These are phyloP conservation scores for Chaetomium cochliodes DNA, from an alignment of 495 filamentous ascomycete species.

Conservation along the genomic window DNA sequence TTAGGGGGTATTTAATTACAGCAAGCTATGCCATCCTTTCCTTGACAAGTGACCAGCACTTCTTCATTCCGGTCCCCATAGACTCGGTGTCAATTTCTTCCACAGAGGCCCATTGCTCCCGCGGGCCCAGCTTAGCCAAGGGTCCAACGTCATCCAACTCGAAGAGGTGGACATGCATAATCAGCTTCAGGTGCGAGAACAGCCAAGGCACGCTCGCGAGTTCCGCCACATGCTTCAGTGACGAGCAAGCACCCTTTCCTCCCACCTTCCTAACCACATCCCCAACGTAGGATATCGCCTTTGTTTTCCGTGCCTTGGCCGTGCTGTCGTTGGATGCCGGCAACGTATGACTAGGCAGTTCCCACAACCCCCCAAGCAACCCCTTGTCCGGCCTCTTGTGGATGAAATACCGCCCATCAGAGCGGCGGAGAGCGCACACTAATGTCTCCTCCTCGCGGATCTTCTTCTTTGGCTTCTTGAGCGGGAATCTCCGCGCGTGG, in stretches of 20 bases:
- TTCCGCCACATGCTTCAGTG: conserved; percentile 32
- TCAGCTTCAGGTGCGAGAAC: conserved; percentile 48
- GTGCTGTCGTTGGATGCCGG: conserved; percentile 27
- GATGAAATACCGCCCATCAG: conserved; percentile 42
- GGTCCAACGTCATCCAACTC: conserved; percentile 25
- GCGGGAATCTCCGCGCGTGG: conserved; percentile 45
- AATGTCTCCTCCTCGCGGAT: conserved; percentile 46
- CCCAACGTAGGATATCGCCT: conserved; percentile 31
- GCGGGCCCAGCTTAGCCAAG: background rate
- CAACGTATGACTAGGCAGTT: conserved; percentile 44
- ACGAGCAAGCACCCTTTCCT: background rate
- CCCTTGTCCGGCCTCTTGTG: conserved; percentile 46
- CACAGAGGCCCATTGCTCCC: conserved; percentile 34
- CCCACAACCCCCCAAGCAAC: conserved; percentile 48
- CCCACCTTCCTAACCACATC: conserved; percentile 13
- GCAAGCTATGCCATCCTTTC: background rate
- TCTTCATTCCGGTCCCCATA: conserved; percentile 52
- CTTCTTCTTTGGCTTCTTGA: conserved; percentile 42
- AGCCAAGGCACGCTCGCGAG: conserved; percentile 46
- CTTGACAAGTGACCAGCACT: conserved; percentile 44
- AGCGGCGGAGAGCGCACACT: conserved; percentile 43
- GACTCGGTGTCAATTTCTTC: conserved; percentile 40
- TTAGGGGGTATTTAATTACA: background rate
- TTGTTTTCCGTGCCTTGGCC: conserved; percentile 26
- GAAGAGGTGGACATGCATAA: conserved; percentile 50